phyloP scores from a whole-genome alignment of 495 filamentous ascomycete genomes.

The Aspergillus mulundensis region DNA sequence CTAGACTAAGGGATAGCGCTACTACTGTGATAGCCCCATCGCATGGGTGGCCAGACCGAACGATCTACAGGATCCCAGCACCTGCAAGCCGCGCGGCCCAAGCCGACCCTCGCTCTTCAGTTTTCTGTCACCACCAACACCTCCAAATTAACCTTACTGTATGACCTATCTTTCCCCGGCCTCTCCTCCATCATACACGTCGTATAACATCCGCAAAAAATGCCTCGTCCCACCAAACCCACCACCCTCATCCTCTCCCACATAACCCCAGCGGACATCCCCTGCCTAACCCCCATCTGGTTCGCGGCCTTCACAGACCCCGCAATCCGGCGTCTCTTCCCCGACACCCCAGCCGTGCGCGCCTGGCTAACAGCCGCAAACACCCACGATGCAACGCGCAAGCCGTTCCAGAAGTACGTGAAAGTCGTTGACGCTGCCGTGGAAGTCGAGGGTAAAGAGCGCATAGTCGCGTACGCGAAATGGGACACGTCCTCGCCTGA shows the following conservation, averaged over 20 bases:
- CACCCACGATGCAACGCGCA: constrained; percentile 12
- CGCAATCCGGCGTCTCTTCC: constrained; percentile 14
- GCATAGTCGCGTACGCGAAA: constrained; percentile 19
- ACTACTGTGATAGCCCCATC: too few relatives aligned
- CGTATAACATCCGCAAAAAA: neutral
- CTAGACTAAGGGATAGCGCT: too few relatives aligned
- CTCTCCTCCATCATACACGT: too few relatives aligned
- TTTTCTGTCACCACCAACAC: too few relatives aligned
- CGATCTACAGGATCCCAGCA: too few relatives aligned
- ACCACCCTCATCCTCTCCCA: neutral
- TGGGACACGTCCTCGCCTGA: constrained; percentile 16
- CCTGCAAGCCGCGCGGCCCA: too few relatives aligned
- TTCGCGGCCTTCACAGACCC: constrained; percentile 19
- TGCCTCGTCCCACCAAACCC: neutral
- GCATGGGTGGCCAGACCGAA: too few relatives aligned
- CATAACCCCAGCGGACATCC: constrained; percentile 17
- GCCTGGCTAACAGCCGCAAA: constrained; percentile 19
- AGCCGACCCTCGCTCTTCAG: too few relatives aligned
- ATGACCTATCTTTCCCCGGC: too few relatives aligned
- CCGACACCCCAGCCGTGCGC: constrained; percentile 21
- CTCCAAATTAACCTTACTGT: too few relatives aligned
- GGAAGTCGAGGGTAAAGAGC: neutral
- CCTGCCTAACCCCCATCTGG: constrained; percentile 13
- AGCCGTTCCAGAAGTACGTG: constrained; percentile 22
- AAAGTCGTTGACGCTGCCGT: constrained; percentile 13